Base-by-base conservation (phyloP, 805 yeast genomes). In the Naumovozyma dairenensis region DNA sequence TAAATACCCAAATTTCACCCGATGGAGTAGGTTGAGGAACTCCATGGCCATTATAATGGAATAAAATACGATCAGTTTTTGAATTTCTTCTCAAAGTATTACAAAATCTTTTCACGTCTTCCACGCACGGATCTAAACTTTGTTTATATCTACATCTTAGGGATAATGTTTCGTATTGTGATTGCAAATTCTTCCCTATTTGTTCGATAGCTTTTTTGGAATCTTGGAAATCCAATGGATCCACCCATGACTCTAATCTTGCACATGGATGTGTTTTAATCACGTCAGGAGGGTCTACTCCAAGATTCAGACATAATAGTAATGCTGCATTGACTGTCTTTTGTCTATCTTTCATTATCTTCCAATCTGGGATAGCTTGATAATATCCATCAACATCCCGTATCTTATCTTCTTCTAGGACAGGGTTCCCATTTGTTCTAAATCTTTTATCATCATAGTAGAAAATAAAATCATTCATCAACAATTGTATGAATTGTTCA, bases 1-100 rank as follows among this genome's bases (percentile, higher is more conserved):
- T 92, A 63, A 92, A 92, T 8, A 92, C 97, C 98, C 98, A 92
- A 18, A 92, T 84, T 53, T 92, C 98, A 16, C 98, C 98, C 29
- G 87, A 75, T 22, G 85, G 77, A 0, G 98, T 92, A 0, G 98
- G 97, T 48, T 85, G 85, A 0, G 98, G 98, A 2, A 92, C 98
- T 16, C 98, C 98, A 53, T 92, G 98, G 5, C 98, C 98, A 48
- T 92, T 92, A 56, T 92, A 92, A 55, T 92, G 97, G 56, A 92
- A 89, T 34, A 92, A 57, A 7, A 89, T 81, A 39, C 98, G 68
- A 54, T 89, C 97, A 41, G 89, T 96, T 51, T 87, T 84, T 2
- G 96, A 94, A 37, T 81, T 80, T 36, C 96, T 69, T 45, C 98
- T 67, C 39, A 92, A 62, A 0, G 93, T 81, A 45, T 84, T 80